phyloP scores from a whole-genome alignment of 768 basidiomycete species.

The Suillus plorans region DNA sequence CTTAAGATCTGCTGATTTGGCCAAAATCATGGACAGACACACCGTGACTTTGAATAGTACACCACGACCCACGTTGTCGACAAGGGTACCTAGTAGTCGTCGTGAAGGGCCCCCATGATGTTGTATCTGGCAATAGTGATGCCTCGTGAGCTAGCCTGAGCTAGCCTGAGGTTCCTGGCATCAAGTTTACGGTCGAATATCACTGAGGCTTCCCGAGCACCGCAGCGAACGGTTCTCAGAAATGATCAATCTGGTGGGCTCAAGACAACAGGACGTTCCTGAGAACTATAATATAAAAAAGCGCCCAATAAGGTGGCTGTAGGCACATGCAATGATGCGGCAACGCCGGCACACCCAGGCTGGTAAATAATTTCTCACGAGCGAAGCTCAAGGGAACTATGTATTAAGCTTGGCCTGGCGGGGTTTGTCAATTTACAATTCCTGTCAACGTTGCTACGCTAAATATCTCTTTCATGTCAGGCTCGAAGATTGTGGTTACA shows the following conservation, averaged over 20 bases:
- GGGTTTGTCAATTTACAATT: neutral
- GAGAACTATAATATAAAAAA: neutral
- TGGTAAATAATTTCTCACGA: neutral
- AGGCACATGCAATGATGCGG: neutral
- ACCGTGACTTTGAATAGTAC: neutral
- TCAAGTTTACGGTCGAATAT: neutral
- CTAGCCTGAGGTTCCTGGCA: neutral
- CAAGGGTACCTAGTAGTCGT: neutral
- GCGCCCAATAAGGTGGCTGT: neutral
- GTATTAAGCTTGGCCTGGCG: too few species aligned
- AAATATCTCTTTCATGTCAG: neutral
- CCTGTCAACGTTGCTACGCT: neutral
- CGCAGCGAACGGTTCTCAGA: neutral
- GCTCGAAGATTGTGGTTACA: slow-evolving; percentile 54
- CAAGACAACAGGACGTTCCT: neutral
- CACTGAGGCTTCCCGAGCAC: neutral
- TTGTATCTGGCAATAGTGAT: neutral
- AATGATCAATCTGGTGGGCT: neutral
- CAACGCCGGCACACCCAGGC: neutral
- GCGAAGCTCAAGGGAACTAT: neutral
- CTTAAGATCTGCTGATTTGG: neutral
- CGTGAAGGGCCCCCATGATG: neutral
- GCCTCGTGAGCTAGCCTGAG: neutral
- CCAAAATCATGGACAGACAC: too few species aligned
- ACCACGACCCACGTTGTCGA: neutral